phyloP scores from a whole-genome alignment of 331 rosid species.

The Dryas integrifolia region DNA sequence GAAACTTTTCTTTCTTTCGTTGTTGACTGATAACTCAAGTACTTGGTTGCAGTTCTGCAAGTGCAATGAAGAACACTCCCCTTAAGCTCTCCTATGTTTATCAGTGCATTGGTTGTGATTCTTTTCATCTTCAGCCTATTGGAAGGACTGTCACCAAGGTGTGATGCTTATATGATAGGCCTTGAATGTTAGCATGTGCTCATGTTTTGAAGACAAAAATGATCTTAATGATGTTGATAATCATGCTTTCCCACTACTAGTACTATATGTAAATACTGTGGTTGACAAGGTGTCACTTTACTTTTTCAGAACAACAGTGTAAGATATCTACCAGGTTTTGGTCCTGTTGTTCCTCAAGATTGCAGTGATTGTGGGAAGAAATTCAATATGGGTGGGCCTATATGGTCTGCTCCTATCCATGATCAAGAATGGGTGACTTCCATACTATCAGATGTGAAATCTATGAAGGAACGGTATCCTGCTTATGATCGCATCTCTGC shows the following conservation, averaged over 20 bases:
- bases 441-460: constrained; percentile 65
- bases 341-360: constrained; percentile 87
- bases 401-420: constrained; percentile 97
- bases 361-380: constrained; percentile 93
- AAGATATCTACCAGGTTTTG: constrained; percentile 87
- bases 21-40: constrained; percentile 28
- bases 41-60: constrained; percentile 75
- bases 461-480: constrained; percentile 72
- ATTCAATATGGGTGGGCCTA: constrained; percentile 95
- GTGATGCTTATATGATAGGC: constrained; percentile 20
- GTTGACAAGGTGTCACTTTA: background rate
- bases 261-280: background rate
- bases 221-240: background rate
- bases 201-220: background rate
- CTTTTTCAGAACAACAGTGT: constrained; percentile 68
- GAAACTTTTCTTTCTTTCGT: background rate
- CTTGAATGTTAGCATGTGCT: background rate
- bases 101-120: constrained; percentile 96
- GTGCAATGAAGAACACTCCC: constrained; percentile 96
- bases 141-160: constrained; percentile 89
- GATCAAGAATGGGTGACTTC: constrained; percentile 95
- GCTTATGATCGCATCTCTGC: constrained; percentile 90
- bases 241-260: background rate
- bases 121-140: constrained; percentile 91
- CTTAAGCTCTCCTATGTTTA: constrained; percentile 93